phyloP scores from a whole-genome alignment of 2,329 filamentous ascomycete genomes.

The Colletotrichum cuscutae region DNA sequence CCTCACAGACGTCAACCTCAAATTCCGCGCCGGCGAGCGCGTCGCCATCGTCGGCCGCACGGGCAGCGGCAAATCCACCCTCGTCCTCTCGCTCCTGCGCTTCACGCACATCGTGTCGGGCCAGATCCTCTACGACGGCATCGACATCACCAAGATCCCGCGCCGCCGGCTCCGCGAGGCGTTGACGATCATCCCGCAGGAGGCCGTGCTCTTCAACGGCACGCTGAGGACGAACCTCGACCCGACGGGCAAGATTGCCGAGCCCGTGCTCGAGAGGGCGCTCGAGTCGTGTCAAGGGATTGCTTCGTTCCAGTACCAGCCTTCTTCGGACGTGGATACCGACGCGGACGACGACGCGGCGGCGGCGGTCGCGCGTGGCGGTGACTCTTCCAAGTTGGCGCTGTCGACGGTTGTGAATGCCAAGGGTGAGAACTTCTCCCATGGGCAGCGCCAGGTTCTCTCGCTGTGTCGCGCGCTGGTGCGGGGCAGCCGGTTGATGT shows the following conservation, averaged over 20 bases:
- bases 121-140: conserved; percentile 64
- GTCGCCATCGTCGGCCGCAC: conserved; percentile 86
- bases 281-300: conserved; percentile 72
- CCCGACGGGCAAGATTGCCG: conserved; percentile 66
- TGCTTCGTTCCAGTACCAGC: conserved; percentile 58
- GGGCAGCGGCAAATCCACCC: conserved; percentile 83
- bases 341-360: conserved; percentile 36
- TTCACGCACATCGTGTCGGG: conserved; percentile 64
- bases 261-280: conserved; percentile 65
- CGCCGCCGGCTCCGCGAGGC: conserved; percentile 62
- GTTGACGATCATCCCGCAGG: conserved; percentile 68
- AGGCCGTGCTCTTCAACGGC: conserved; percentile 67
- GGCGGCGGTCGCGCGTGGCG: conserved; percentile 1
- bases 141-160: conserved; percentile 64
- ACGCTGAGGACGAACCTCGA: conserved; percentile 69
- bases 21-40: conserved; percentile 73
- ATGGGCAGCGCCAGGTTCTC: conserved; percentile 68
- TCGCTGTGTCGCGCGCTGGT: conserved; percentile 67
- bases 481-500: conserved; percentile 63
- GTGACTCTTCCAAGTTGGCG: conserved; percentile 40
- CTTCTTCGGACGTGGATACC: conserved; percentile 46
- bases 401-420: conserved; percentile 61
- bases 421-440: conserved; percentile 65
- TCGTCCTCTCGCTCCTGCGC: conserved; percentile 64
- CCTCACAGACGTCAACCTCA: conserved; percentile 60